A percentile compares a stretch with the other conserved stretches of the same genome.
These are phyloP conservation scores for Neophaeococcomyces mojaviensis DNA, from an alignment of 2,329 filamentous ascomycete genomes.

Conservation along the genomic window DNA sequence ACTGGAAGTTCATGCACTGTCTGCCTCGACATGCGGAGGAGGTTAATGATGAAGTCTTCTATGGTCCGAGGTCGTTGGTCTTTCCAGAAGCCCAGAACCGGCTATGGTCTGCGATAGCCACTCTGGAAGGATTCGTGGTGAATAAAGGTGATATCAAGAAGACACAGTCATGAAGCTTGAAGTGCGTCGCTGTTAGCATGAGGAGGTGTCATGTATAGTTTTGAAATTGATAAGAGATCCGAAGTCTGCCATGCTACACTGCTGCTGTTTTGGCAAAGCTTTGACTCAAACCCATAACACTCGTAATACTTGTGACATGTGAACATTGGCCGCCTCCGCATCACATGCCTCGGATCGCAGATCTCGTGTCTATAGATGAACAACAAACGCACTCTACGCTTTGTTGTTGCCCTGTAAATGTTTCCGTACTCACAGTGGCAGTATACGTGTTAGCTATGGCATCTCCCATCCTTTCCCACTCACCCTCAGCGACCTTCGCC, in stretches of 20 bases:
- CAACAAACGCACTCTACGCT: background rate
- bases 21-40: conserved; percentile 87
- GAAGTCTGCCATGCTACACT: background rate
- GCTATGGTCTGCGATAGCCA: conserved; percentile 82
- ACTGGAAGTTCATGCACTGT: conserved; percentile 99
- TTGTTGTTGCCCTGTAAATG: background rate
- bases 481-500: conserved; percentile 19
- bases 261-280: background rate
- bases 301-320: background rate
- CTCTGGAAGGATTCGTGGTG: conserved; percentile 82
- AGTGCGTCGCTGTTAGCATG: background rate
- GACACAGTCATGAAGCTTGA: conserved; percentile 2
- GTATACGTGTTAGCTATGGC: background rate
- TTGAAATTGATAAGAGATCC: background rate
- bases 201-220: background rate
- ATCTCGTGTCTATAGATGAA: background rate
- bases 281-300: no score
- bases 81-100: conserved; percentile 94
- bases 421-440: no score
- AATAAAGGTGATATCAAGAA: conserved; percentile 70
- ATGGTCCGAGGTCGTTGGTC: conserved; percentile 74
- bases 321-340: background rate
- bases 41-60: conserved; percentile 91
- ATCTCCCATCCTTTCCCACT: conserved; percentile 17
- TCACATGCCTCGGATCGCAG: conserved; percentile 2